Percentiles rank a stretch among this genome's conserved stretches.
Conservation (phyloP, 306 rosid species). For the Potentilla sterilis region DNA sequence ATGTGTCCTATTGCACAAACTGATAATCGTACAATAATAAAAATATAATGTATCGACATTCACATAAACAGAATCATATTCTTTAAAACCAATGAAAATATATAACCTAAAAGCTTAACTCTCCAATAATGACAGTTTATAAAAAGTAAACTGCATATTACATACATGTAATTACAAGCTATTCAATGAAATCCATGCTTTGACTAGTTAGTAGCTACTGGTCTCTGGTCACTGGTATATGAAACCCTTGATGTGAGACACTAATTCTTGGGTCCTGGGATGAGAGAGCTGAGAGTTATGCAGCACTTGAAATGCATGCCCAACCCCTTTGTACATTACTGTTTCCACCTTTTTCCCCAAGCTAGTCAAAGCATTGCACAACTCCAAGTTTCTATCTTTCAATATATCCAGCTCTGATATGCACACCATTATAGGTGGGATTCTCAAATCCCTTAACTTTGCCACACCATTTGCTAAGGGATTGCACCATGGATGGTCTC, state of each 20-base stretch:
- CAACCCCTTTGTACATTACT: constrained; percentile 56
- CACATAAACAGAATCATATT: background rate
- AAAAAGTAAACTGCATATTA: background rate
- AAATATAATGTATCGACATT: background rate
- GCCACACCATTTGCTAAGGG: constrained; percentile 42
- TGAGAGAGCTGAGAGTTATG: constrained; percentile 59
- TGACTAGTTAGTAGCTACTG: background rate
- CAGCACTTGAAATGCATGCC: constrained; percentile 82
- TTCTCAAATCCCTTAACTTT: constrained; percentile 43
- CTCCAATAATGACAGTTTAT: background rate
- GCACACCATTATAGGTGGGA: constrained; percentile 55
- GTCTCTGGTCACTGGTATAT: constrained; percentile 18
- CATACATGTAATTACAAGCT: background rate
- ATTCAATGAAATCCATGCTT: background rate
- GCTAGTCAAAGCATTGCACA: constrained; percentile 48
- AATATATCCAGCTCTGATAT: constrained; percentile 76
- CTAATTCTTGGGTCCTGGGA: constrained; percentile 55
- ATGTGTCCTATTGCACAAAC: background rate
- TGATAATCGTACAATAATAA: background rate
- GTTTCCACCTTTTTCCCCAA: constrained; percentile 65
- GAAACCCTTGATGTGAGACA: constrained; percentile 50
- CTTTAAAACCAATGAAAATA: background rate
- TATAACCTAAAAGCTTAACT: background rate
- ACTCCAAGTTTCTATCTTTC: constrained; percentile 63
- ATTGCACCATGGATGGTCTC: constrained; percentile 79